Base-by-base conservation (phyloP, 345 rosid species). In the Hypericum androsaemum region DNA sequence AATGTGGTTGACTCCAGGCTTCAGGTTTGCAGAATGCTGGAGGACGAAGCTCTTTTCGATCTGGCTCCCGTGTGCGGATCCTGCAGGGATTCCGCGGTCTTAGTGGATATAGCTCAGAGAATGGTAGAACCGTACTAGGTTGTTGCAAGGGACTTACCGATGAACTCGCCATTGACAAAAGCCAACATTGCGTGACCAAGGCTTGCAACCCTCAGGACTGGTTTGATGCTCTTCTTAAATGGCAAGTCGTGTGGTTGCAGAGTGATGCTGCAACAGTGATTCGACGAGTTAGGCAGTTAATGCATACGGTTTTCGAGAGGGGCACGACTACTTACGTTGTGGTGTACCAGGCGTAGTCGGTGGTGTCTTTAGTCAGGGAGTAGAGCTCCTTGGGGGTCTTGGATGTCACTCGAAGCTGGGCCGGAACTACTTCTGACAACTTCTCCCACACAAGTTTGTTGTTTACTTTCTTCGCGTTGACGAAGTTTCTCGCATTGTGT, bases 1-100 rank as follows among this genome's bases (percentile, higher is more conserved):
- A 28, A 94, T 79, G 0, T 59, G 53, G 66, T 88, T 88, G 10
- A 17, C 46, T 52, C 95, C 98, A 16, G 64, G 47, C 63, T 62
- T 65, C 47, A 92, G 48, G 5, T 68, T 52, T 28, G 77, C 12
- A 6, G 14, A 44, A 13, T 46, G 49, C 49, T 46, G 14, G 49
- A 5, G 17, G 17, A 10, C 17, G 49, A 46, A 46, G 7, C 15
- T 17, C 22, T 7, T 92, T 59, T 85, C 88, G 0, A 77, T 62
- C 38, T 92, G 86, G 76, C 54, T 51, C 13, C 54, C 54, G 37
- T 51, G 38, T 10, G 54, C 54, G 32, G 54, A 5, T 51, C 54
- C 54, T 51, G 41, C 15, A 10, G 10, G 9, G 8, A 12, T 13
- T 44, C 10, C 13, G 10, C 6, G 16, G 8, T 44, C 16, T n/a